A percentile compares a stretch with the other conserved stretches of the same genome.
Conservation (phyloP, 1,284 basidiomycete genomes). For the Fomitiporia mediterranea region DNA sequence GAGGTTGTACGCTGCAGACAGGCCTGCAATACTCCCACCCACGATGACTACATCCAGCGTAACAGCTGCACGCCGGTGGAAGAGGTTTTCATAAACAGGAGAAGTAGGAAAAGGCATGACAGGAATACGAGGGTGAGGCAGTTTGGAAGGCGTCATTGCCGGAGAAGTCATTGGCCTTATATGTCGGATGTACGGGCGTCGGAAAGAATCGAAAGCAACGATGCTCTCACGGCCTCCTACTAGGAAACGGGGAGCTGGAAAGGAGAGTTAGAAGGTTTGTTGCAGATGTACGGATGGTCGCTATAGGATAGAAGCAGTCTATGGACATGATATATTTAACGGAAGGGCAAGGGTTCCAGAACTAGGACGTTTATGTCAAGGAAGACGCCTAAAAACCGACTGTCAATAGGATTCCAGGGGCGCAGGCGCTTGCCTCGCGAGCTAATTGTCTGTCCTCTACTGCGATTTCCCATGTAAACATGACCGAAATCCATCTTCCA, state of each 20-base stretch:
- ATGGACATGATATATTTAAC: no score
- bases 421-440: neutral
- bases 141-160: neutral
- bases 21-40: conserved; percentile 49
- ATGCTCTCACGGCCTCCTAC: conserved; percentile 4
- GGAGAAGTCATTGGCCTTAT: neutral
- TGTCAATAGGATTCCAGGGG: neutral
- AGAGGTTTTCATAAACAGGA: conserved; percentile 2
- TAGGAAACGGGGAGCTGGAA: neutral
- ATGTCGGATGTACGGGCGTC: neutral
- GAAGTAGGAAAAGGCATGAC: neutral
- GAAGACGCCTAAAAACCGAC: no score
- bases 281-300: neutral
- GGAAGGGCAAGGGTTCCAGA: neutral
- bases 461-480: no score
- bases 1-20: conserved; percentile 42
- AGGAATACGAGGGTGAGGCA: neutral
- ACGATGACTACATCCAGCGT: conserved; percentile 42
- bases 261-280: neutral
- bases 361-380: conserved; percentile 3
- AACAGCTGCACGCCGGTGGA: conserved; percentile 24
- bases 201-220: neutral
- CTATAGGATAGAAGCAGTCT: neutral
- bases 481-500: no score
- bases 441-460: neutral